Conservation (phyloP, 148 eudicot genomes). For the Salicornia ramosissima region DNA sequence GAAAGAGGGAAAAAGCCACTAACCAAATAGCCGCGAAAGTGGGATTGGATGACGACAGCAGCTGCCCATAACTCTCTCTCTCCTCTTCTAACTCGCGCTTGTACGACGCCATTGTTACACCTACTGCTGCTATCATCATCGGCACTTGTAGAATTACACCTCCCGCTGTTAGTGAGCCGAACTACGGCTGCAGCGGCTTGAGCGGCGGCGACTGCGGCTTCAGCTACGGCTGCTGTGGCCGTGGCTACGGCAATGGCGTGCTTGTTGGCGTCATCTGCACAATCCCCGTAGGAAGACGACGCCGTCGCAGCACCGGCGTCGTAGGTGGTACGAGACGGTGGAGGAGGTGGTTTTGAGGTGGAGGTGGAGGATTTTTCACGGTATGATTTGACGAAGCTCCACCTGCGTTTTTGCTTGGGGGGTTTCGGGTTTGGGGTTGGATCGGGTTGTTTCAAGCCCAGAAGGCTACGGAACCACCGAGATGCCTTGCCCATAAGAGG, state of each 20-base stretch:
- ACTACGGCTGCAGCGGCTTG: constrained; percentile 49
- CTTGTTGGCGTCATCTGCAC: constrained; percentile 29
- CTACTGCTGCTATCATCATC: constrained; percentile 2
- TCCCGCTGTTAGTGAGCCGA: constrained; percentile 27
- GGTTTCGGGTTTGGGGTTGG: constrained; percentile 7
- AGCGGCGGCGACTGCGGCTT: constrained; percentile 74
- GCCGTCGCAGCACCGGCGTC: constrained; percentile 19
- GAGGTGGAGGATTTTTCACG: constrained; percentile 29
- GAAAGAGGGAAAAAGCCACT: too few relatives aligned
- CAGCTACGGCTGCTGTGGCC: constrained; percentile 62
- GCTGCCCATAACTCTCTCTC: constrained; percentile 37
- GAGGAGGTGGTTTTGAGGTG: not conserved
- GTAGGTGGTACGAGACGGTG: not conserved
- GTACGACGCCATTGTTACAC: not conserved
- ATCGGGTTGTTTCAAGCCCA: constrained; percentile 38
- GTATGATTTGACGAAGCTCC: constrained; percentile 56
- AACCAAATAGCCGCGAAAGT: constrained; percentile 78
- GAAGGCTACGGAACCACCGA: constrained; percentile 48
- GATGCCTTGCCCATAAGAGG: constrained; percentile 63
- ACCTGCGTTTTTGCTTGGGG: constrained; percentile 38
- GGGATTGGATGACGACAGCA: constrained; percentile 57
- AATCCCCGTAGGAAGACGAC: constrained; percentile 6
- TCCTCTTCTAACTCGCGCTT: constrained; percentile 11
- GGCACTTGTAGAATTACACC: too few relatives aligned
- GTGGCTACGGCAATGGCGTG: constrained; percentile 66